Evolutionary conservation across 2,329 filamentous ascomycete genomes (phyloP), one percentile per base, ranked within the genome.

Genomic region (Microdochium trichocladiopsis): DNA sequence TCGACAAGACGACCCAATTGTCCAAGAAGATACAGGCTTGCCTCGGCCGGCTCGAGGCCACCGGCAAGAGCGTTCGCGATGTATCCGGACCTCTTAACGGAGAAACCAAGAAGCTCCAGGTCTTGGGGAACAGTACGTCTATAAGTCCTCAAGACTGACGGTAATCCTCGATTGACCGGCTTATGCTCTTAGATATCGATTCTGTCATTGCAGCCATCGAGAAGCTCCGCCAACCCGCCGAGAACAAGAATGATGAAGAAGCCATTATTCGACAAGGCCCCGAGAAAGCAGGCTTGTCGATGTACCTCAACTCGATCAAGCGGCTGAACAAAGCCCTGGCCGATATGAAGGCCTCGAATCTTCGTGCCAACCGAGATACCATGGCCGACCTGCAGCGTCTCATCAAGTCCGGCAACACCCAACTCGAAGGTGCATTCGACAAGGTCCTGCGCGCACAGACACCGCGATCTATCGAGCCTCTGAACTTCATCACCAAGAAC

Each of bases 11-110:
- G 60, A 87, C 91, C 55, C 84, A 90, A 64, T 80, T 97, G 66
- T 96, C 91, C 28, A 96, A 94, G 75, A 96, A 95, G 76, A 96
- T 99, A 52, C 88, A 95, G 69, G 87, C 88, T 25, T 95, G 90
- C 50, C 79, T 96, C 59, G 82, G 84, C 36, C 82, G 92, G 52
- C 77, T 99, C 31, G 91, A 97, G 62, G 83, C 86, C 36, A 95
- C 90, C 51, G 94, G 93, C 18, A 90, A 91, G 71, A 92, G 88
- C 55, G 91, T 97, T 21, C 87, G 90, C 63, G 90, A 96, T 64
- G 92, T 95, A 11, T 91, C 95, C 52, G 90, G 90, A 1, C 94
- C 94, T 9, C 86, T 99, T 43, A 95, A 92, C 65, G 89, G 88
- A 61, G 95, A 96, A 69, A 97, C 94, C 1, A 88, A 90, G 69